Base-by-base conservation (phyloP, 352 stramenopile species). In the Globisporangium heterothallicum region DNA sequence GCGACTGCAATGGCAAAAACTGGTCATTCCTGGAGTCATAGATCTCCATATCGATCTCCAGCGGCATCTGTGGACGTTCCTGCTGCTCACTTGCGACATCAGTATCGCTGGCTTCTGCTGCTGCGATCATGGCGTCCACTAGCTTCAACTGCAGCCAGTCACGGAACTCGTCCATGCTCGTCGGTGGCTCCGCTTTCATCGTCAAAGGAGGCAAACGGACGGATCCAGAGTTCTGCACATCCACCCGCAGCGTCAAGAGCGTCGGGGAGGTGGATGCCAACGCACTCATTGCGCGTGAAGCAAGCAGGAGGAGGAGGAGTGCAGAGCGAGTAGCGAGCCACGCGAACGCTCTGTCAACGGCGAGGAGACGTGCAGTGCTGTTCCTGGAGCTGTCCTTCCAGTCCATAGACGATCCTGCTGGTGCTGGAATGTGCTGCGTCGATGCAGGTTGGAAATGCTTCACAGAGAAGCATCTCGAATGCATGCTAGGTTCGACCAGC, bases 21-120 rank as follows among this genome's bases (percentile, higher is more conserved):
- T 61, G 59, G 21, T 80, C 57, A 14, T 34, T 36, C 32, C 63
- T 62, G 8, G 62, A 38, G 18, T 81, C 63, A 22, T 70, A 81
- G 4, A 80, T 27, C 44, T 84, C 73, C 10, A 82, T 55, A 6
- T 25, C 45, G 51, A 80, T 53, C 25, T 65, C 56, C 43, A 69
- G 22, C 41, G 12, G 16, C 19, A 26, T n/a, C 13, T 35, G 13
- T 24, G 34, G 14, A 4, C 27, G n/a, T 18, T 59, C 42, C n/a
- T n/a, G n/a, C n/a, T n/a, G n/a, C n/a, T n/a, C n/a, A n/a, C 12
- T 29, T 27, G 19, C 19, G 18, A 18, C 41, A 46, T 46, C 24
- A 19, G 0, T 25, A 7, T 30, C 6, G 6, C n/a, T n/a, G 25
- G 4, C 21, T n/a, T 2, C 25, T 24, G 1, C 18, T n/a, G 32